These are phyloP conservation scores for Phyllosticta citriasiana DNA, from an alignment of 2,329 filamentous ascomycete genomes.

Conservation along the genomic window DNA sequence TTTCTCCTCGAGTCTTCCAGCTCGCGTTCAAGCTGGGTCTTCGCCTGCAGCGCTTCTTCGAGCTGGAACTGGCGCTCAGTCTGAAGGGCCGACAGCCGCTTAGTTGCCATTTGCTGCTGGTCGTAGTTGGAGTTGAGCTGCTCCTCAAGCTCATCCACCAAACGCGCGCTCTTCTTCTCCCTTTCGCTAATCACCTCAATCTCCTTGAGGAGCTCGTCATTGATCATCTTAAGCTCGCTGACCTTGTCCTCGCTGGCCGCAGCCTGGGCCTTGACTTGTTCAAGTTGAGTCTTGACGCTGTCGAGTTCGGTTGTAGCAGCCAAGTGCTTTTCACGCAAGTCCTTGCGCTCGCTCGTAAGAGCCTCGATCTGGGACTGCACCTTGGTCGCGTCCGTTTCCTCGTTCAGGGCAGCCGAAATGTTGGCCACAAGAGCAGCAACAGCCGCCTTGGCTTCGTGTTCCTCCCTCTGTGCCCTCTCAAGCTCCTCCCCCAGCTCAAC, in stretches of 20 bases:
- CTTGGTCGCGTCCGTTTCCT: conserved; percentile 41
- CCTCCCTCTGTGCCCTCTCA: conserved; percentile 46
- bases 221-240: conserved; percentile 36
- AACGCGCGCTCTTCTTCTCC: conserved; percentile 83
- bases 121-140: conserved; percentile 94
- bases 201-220: conserved; percentile 48
- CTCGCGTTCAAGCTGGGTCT: conserved; percentile 43
- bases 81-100: conserved; percentile 65
- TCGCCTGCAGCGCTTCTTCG: conserved; percentile 30
- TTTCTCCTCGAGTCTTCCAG: conserved; percentile 71
- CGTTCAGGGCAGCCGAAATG: conserved; percentile 55
- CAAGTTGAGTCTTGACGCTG: conserved; percentile 32
- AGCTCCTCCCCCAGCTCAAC: conserved; percentile 37
- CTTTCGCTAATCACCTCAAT: conserved; percentile 47
- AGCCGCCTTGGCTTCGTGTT: neutral
- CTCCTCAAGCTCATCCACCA: conserved; percentile 94
- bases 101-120: conserved; percentile 74
- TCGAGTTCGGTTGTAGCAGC: conserved; percentile 35
- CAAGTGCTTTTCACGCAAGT: conserved; percentile 32
- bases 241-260: conserved; percentile 33
- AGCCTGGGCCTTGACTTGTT: conserved; percentile 28
- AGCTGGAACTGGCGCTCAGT: conserved; percentile 35
- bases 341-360: conserved; percentile 36
- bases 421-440: conserved; percentile 50
- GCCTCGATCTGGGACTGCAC: conserved; percentile 34